phyloP scores from a whole-genome alignment of 208 protist species.

The Leishmania guyanensis region DNA sequence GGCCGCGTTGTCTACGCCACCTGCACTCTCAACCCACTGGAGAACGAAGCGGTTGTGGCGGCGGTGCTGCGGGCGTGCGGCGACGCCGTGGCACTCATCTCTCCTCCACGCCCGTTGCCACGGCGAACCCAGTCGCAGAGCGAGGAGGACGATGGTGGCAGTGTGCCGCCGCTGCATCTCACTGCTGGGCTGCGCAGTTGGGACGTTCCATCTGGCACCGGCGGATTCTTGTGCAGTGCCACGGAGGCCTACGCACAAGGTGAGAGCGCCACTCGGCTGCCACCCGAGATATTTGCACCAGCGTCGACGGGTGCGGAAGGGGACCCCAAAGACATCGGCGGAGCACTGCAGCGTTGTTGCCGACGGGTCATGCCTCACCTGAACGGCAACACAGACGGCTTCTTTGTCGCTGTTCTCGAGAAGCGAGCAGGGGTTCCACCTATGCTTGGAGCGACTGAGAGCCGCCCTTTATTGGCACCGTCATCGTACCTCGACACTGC shows the following conservation, averaged over 20 bases:
- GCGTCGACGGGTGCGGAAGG: background rate
- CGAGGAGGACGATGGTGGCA: background rate
- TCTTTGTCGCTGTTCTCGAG: constrained; percentile 70
- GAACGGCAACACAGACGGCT: constrained; percentile 68
- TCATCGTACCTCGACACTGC: background rate
- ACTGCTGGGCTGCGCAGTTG: constrained; percentile 49
- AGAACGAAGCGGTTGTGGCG: constrained; percentile 96
- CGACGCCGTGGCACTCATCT: constrained; percentile 49
- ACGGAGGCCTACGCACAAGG: constrained; percentile 46
- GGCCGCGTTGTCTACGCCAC: constrained; percentile 95
- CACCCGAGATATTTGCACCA: constrained; percentile 45
- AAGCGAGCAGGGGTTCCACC: constrained; percentile 9
- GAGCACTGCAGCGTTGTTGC: constrained; percentile 41
- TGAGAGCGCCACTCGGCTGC: constrained; percentile 16
- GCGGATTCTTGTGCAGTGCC: constrained; percentile 52
- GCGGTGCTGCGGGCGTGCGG: constrained; percentile 55
- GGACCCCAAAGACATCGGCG: constrained; percentile 8
- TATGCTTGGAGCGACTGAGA: background rate
- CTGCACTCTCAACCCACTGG: constrained; percentile 96
- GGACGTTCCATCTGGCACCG: constrained; percentile 62
- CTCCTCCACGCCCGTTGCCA: constrained; percentile 24
- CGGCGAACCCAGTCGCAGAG: background rate
- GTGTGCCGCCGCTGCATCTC: constrained; percentile 27
- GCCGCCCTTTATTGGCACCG: background rate
- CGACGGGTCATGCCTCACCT: constrained; percentile 75